These are phyloP conservation scores for Aegilops bicornis DNA, from an alignment of 176 grass and related monocot genomes.

Conservation along the genomic window DNA sequence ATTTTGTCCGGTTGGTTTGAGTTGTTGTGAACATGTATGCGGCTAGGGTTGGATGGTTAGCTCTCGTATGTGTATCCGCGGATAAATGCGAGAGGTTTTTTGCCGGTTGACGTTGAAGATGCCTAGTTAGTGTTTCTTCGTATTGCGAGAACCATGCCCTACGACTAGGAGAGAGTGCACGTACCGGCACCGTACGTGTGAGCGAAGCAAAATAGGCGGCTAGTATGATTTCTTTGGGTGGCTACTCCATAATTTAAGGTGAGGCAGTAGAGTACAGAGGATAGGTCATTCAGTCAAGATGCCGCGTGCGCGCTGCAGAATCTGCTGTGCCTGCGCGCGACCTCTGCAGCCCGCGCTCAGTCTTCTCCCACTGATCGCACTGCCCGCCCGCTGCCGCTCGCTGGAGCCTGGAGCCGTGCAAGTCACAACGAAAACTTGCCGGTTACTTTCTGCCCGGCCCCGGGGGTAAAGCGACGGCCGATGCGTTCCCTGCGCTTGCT, in stretches of 20 bases:
- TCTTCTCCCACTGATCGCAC: background rate
- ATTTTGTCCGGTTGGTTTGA: no score
- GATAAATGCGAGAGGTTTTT: no score
- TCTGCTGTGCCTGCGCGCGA: conserved; percentile 36
- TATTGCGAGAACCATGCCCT: no score
- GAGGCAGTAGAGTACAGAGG: conserved; percentile 13
- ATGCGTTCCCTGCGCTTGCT: background rate
- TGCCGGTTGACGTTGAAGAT: no score
- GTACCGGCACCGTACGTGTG: background rate
- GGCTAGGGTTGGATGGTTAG: no score
- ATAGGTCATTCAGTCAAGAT: conserved; percentile 57
- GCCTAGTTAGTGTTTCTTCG: no score
- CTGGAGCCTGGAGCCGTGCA: background rate
- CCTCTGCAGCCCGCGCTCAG: background rate
- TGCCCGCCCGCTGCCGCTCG: background rate
- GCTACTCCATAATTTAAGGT: conserved; percentile 18
- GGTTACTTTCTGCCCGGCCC: background rate
- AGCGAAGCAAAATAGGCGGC: conserved; percentile 15
- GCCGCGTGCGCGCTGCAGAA: conserved; percentile 65
- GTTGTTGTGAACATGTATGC: no score
- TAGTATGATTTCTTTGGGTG: background rate
- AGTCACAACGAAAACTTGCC: background rate
- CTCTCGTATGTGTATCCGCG: no score
- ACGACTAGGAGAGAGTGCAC: background rate
- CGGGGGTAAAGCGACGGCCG: background rate